Evolutionary conservation across 2,329 filamentous ascomycete species (phyloP), one percentile per base, ranked within the genome.

Genomic region (Aspergillus fumigatiaffinis): DNA sequence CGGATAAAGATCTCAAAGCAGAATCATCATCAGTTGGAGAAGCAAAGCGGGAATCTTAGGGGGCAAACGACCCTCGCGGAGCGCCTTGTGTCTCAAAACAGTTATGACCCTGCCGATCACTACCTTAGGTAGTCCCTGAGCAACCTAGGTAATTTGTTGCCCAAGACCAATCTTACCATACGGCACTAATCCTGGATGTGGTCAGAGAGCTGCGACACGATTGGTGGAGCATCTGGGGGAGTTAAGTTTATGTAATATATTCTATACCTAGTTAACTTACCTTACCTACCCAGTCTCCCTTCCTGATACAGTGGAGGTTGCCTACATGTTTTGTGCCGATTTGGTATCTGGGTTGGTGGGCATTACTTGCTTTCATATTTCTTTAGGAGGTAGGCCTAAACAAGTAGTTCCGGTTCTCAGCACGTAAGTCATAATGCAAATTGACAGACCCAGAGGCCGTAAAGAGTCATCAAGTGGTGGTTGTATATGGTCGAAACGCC

Each of bases 21-120:
- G 56, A 49, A 46, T 25, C 23, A 59, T 60, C 55, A 60, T 56
- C 50, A 63, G 52, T 52, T 44, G 56, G 54, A 51, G 38, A 41
- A 56, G 58, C 56, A 60, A 58, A 58, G 55, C 56, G 56, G 59
- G 62, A 64, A 57, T 57, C 48, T 48, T 54, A 54, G 59, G 52
- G 52, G 59, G 53, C 53, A 51, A 49, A 21, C 26, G 21, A 41
- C 26, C 29, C 17, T 46, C 25, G 54, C 48, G 25, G 41, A 56
- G 41, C 35, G 52, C 25, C 53, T 53, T 55, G 54, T 57, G 53
- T 52, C 55, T 56, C 41, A 55, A 60, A 51, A 35, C 21, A 51
- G 56, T 26, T 57, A 6, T 14, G 47, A 52, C 58, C 58, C 58
- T 54, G 58, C 55, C 21, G 55, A 59, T 62, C 51, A 23, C 23